Evolutionary conservation across 176 grass and related monocot genomes (phyloP).

Genomic region (Musa schizocarpa): DNA sequence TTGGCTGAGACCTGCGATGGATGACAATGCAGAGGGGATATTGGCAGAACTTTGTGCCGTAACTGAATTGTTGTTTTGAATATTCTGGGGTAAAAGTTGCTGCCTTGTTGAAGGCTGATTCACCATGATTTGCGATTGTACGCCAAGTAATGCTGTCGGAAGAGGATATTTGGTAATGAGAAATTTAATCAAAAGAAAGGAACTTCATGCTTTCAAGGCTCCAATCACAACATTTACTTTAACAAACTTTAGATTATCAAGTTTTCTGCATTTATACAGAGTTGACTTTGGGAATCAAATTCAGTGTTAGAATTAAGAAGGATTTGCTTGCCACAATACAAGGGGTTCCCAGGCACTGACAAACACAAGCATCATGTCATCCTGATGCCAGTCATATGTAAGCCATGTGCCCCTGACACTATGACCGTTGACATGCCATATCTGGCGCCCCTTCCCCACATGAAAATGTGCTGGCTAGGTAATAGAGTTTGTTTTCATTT

Average conservation of each 20-base stretch:
- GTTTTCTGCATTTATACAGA: not conserved
- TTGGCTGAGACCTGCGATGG: constrained; percentile 39
- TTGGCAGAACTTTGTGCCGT: constrained; percentile 42
- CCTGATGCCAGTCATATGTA: no score
- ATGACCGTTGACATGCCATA: no score
- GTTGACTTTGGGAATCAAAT: not conserved
- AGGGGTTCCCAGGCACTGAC: no score
- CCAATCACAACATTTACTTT: not conserved
- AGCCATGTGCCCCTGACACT: no score
- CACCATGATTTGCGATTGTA: constrained; percentile 44
- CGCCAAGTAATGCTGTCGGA: constrained; percentile 38
- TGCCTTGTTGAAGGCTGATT: constrained; percentile 57
- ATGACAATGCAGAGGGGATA: constrained; percentile 11
- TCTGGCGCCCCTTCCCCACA: no score
- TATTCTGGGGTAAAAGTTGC: constrained; percentile 24
- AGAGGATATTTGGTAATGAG: constrained; percentile 11
- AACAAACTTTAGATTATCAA: not conserved
- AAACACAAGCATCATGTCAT: no score
- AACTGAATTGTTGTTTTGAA: constrained; percentile 36
- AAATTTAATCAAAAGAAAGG: not conserved
- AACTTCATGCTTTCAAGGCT: not conserved
- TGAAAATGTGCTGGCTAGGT: no score
- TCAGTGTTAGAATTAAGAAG: no score
- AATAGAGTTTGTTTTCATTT: no score
- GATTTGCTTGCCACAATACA: no score